Conservation (phyloP, 805 yeast species). For the Wickerhamomyces bovis region DNA sequence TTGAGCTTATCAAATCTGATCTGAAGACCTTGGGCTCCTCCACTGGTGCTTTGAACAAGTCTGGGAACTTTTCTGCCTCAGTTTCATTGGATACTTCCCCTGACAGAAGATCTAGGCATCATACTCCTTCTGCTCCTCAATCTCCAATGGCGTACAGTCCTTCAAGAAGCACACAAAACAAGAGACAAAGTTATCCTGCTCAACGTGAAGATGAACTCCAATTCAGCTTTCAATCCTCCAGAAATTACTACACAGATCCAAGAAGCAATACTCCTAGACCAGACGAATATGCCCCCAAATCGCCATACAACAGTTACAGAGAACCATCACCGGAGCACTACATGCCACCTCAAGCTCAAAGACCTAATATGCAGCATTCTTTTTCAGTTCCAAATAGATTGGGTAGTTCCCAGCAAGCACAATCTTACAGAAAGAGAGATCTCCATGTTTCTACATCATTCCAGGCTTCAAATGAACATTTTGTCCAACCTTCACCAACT, state of each 20-base stretch:
- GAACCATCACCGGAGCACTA: background rate
- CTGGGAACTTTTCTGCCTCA: background rate
- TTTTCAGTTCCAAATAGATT: conserved; percentile 19
- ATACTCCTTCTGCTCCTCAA: background rate
- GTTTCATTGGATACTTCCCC: background rate
- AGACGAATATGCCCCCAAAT: conserved; percentile 5
- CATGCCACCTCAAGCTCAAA: conserved; percentile 1
- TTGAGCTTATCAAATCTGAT: conserved; percentile 44
- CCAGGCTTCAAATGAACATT: conserved; percentile 3
- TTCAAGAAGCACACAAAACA: background rate
- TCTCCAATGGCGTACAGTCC: background rate
- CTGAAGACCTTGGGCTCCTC: conserved; percentile 1
- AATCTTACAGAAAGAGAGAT: background rate
- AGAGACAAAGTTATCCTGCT: background rate
- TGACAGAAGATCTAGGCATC: background rate
- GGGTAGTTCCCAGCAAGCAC: conserved; percentile 2
- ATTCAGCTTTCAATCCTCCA: conserved; percentile 25
- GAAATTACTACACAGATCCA: conserved; percentile 13
- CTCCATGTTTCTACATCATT: background rate
- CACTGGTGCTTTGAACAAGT: background rate
- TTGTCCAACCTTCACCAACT: conserved; percentile 2
- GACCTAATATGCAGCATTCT: conserved; percentile 11
- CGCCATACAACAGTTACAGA: conserved; percentile 5
- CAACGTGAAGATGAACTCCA: conserved; percentile 17
- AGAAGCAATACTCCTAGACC: background rate